Conservation (phyloP, 805 yeast genomes). For the Clavispora carvajalis region DNA sequence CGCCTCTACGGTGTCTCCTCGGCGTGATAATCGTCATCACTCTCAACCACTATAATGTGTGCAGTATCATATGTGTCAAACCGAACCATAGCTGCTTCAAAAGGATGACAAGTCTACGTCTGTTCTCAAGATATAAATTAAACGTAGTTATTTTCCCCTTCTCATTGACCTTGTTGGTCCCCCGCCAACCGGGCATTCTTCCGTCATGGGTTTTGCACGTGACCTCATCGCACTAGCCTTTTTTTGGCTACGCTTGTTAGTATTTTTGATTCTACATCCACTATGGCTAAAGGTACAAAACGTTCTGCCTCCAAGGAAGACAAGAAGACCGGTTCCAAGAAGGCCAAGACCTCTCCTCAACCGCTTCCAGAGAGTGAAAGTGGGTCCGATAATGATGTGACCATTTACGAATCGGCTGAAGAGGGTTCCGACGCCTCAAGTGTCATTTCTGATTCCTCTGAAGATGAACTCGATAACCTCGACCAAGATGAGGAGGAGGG, state of each 20-base stretch:
- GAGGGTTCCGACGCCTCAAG: conserved; percentile 14
- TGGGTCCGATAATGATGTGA: conserved; percentile 15
- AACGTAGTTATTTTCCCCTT: too few species aligned
- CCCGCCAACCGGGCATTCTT: too few species aligned
- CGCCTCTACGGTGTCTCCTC: too few species aligned
- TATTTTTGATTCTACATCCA: conserved; percentile 5
- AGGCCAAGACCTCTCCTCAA: conserved; percentile 15
- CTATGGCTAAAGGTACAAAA: conserved; percentile 26
- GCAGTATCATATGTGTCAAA: too few species aligned
- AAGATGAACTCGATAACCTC: conserved; percentile 4
- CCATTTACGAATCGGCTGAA: conserved; percentile 21
- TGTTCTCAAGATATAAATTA: too few species aligned
- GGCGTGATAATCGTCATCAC: too few species aligned
- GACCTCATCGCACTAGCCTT: conserved; percentile 15
- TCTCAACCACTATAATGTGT: too few species aligned
- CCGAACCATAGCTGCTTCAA: too few species aligned
- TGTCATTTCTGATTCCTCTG: conserved; percentile 12
- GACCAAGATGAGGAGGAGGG: conserved; percentile 9
- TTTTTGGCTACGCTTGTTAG: not conserved
- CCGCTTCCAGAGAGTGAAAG: conserved; percentile 21
- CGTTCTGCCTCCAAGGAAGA: conserved; percentile 20
- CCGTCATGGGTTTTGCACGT: too few species aligned
- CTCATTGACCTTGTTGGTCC: too few species aligned
- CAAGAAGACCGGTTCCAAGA: conserved; percentile 18
- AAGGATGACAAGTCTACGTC: too few species aligned